phyloP scores from a whole-genome alignment of 345 rosid species.

The Citrus glauca region DNA sequence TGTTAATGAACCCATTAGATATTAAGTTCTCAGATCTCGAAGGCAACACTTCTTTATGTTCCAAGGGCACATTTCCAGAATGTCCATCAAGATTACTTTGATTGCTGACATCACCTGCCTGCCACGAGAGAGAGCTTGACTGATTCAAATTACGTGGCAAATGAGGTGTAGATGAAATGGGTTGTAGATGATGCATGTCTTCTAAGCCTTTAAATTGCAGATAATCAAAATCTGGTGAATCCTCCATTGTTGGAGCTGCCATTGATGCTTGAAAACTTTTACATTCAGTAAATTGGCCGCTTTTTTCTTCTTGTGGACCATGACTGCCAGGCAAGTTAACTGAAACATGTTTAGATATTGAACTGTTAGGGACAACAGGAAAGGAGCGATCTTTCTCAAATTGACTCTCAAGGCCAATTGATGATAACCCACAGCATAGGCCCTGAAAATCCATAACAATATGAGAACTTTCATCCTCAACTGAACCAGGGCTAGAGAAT shows the following conservation, averaged over 20 bases:
- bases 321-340: constrained; percentile 1
- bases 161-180: constrained; percentile 6
- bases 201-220: constrained; percentile 3
- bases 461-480: constrained; percentile 13
- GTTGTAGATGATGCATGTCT: constrained; percentile 9
- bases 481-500: background rate
- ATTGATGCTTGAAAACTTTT: constrained; percentile 8
- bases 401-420: constrained; percentile 11
- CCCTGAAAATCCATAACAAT: constrained; percentile 17
- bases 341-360: constrained; percentile 1
- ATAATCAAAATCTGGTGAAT: constrained; percentile 16
- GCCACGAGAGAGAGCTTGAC: constrained; percentile 16
- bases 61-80: constrained; percentile 12
- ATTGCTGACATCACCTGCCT: constrained; percentile 12
- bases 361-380: constrained; percentile 11
- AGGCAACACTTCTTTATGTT: constrained; percentile 10
- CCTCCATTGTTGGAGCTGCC: constrained; percentile 6
- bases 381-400: constrained; percentile 8
- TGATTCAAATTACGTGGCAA: constrained; percentile 30
- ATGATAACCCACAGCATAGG: constrained; percentile 19
- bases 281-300: constrained; percentile 5
- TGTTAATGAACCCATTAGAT: constrained; percentile 34
- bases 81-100: constrained; percentile 28
- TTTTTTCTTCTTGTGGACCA: constrained; percentile 6
- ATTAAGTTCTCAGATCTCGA: constrained; percentile 18